These are phyloP conservation scores for Camptophora hylomeconis DNA, from an alignment of 2,329 filamentous ascomycete genomes.

Conservation along the genomic window DNA sequence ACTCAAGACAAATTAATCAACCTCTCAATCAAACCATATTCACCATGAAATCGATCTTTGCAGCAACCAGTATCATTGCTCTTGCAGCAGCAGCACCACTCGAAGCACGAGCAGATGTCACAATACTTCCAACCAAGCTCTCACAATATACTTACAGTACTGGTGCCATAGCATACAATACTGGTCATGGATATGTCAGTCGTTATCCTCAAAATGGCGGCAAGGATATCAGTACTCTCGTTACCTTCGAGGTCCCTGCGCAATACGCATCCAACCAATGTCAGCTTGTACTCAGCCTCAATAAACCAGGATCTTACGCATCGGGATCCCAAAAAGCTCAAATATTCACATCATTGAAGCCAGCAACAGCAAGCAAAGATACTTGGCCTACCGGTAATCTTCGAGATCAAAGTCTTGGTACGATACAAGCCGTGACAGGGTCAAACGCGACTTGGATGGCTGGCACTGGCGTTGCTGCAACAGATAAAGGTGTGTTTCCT, in stretches of 20 bases:
- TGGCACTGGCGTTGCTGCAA: slow-evolving; percentile 5
- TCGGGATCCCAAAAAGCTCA: neutral
- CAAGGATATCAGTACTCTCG: slow-evolving; percentile 1
- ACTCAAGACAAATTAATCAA: too few relatives aligned
- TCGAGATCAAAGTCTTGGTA: neutral
- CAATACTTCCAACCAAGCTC: too few relatives aligned
- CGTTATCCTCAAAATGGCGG: neutral
- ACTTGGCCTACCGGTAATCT: slow-evolving; percentile 1
- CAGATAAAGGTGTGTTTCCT: neutral
- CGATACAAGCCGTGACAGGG: slow-evolving; percentile 5
- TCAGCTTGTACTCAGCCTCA: slow-evolving; percentile 1
- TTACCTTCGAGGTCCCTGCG: neutral
- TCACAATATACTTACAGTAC: slow-evolving; percentile 1
- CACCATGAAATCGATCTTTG: too few relatives aligned
- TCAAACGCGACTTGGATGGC: slow-evolving; percentile 10
- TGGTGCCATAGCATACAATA: neutral
- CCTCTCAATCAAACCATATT: too few relatives aligned
- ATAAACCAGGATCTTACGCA: neutral
- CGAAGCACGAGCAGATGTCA: too few relatives aligned
- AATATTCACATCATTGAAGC: neutral
- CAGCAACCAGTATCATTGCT: too few relatives aligned
- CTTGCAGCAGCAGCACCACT: too few relatives aligned
- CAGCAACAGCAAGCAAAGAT: neutral
- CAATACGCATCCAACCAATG: neutral
- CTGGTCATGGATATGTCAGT: neutral